Evolutionary conservation across 2,329 filamentous ascomycete species (phyloP), one percentile per base, ranked within the genome.

Genomic region (Ceratocystis alfenasii): DNA sequence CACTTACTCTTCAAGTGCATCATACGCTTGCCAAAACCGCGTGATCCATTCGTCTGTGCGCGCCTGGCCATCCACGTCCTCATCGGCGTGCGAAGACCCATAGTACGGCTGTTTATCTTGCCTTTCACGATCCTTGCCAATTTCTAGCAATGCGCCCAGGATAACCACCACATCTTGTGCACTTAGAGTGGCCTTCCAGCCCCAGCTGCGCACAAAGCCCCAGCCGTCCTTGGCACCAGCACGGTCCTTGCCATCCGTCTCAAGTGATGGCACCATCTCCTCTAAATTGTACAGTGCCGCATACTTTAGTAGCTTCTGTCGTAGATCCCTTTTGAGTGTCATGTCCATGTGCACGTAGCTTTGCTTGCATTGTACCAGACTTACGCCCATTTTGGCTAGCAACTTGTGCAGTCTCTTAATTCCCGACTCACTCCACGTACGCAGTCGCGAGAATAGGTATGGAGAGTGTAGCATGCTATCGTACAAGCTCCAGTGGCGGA

Each of bases 291-390:
- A 99, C 68, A 95, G 81, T 0, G 90, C 90, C 0, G 92, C 92
- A 73, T 96, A 97, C 71, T 93, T 93, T 22, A 96, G 80, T 1
- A 99, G 81, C 68, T 95, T 90, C 61, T 89, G 84, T 53, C 93
- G 86, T 36, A 97, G 77, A 36, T 90, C 89, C 4, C 90, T 87
- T 76, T 97, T 99, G 44, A 99, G 79, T 75, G 95, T 87, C 86
- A 96, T 95, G 75, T 97, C 93, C 92, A 99, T 97, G 75, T 99
- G 94, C 0, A 91, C 90, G 74, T 97, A 99, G 73, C 86, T 93
- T 75, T 97, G 94, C 71, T 90, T 92, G 76, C 92, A 96, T 76
- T 99, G 93, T 4, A 87, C 88, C 46, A 97, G 79, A 72, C 90
- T 95, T 65, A 99, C 89, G 41, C 94, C 94, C 93, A 99, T 99